Conservation (phyloP, 2,329 filamentous ascomycete genomes). For the Stemphylium vesicarium region DNA sequence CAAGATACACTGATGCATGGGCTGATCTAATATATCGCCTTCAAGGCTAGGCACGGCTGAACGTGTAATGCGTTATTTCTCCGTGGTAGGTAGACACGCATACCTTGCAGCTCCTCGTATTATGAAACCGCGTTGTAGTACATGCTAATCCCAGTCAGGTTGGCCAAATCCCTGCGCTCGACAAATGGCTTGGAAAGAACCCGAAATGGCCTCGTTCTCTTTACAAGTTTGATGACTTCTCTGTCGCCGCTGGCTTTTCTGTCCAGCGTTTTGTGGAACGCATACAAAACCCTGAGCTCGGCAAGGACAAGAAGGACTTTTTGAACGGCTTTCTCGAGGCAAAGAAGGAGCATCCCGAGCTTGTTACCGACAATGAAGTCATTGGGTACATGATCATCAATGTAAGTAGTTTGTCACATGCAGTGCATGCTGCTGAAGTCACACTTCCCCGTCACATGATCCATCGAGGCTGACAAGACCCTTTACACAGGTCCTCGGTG, state of each 20-base stretch:
- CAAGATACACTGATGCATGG: neutral
- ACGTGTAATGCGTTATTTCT: slow-evolving; percentile 34
- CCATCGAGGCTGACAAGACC: neutral
- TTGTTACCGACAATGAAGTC: slow-evolving; percentile 39
- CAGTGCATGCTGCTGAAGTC: neutral
- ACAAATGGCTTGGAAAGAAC: slow-evolving; percentile 33
- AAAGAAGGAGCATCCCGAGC: slow-evolving; percentile 20
- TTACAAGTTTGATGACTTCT: slow-evolving; percentile 31
- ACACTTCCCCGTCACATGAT: neutral
- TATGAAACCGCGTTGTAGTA: neutral
- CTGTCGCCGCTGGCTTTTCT: slow-evolving; percentile 27
- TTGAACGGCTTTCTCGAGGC: slow-evolving; percentile 30
- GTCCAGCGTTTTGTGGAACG: slow-evolving; percentile 31
- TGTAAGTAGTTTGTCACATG: slow-evolving; percentile 13
- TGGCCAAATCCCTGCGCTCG: slow-evolving; percentile 41
- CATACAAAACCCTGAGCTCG: slow-evolving; percentile 22
- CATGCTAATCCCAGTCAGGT: slow-evolving; percentile 16
- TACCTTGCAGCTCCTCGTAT: neutral
- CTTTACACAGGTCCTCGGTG: slow-evolving; percentile 33
- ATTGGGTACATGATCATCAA: slow-evolving; percentile 45
- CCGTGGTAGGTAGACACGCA: slow-evolving; percentile 24
- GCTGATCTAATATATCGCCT: neutral
- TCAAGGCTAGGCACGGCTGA: slow-evolving; percentile 45
- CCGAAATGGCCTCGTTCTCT: slow-evolving; percentile 23
- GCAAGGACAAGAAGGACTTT: slow-evolving; percentile 29